phyloP scores from a whole-genome alignment of 352 stramenopile species.

The Pythium oligandrum region DNA sequence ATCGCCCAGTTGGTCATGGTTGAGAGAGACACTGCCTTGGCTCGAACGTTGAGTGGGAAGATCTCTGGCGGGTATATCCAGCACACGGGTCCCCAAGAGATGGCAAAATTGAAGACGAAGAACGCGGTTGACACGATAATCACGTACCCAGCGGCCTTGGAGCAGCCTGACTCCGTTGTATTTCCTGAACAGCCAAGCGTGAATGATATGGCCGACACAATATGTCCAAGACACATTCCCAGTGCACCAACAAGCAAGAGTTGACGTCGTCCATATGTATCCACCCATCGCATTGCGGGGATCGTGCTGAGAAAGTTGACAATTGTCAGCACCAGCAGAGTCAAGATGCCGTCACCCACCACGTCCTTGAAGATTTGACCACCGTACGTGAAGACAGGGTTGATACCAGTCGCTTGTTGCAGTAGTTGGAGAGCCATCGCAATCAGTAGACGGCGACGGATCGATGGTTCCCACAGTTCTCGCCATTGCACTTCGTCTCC shows the following conservation, averaged over 20 bases:
- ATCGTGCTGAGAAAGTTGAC: conserved; percentile 39
- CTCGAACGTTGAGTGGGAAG: conserved; percentile 43
- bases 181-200: conserved; percentile 30
- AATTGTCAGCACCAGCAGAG: conserved; percentile 27
- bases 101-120: conserved; percentile 50
- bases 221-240: conserved; percentile 40
- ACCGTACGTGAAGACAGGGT: conserved; percentile 33
- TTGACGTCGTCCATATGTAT: conserved; percentile 27
- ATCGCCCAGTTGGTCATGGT: conserved; percentile 34
- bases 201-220: conserved; percentile 31
- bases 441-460: conserved; percentile 27
- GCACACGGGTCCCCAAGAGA: conserved; percentile 47
- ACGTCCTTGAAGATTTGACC: conserved; percentile 37
- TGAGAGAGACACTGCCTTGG: conserved; percentile 31
- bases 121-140: conserved; percentile 33
- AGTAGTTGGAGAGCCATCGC: conserved; percentile 31
- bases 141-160: conserved; percentile 18
- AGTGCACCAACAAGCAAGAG: conserved; percentile 32
- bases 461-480: conserved; percentile 22
- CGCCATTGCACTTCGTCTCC: conserved; percentile 19
- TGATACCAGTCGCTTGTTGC: conserved; percentile 40
- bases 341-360: conserved; percentile 24
- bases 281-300: conserved; percentile 35
- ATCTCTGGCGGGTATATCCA: conserved; percentile 64
- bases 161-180: conserved; percentile 17